A percentile compares a stretch with the other conserved stretches of the same genome.
These are phyloP conservation scores for Tylopilus orsonianus DNA, from an alignment of 1,284 basidiomycete species.

Conservation along the genomic window DNA sequence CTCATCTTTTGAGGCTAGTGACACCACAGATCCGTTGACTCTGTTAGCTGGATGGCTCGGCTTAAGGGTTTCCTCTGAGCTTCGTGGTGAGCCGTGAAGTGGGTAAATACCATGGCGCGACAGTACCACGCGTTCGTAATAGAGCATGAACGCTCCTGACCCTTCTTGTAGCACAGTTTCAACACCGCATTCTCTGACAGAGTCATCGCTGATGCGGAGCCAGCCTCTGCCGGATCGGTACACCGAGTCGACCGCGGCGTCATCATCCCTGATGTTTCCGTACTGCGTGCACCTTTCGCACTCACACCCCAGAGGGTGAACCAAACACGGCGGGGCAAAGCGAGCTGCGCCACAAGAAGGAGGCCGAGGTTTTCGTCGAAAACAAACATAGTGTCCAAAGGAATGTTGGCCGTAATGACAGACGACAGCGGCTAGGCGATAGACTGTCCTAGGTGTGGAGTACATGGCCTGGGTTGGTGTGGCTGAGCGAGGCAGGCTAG, in stretches of 20 bases:
- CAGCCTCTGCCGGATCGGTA: conserved; percentile 62
- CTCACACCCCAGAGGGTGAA: conserved; percentile 48
- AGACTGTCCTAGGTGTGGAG: conserved; percentile 58
- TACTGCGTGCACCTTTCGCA: conserved; percentile 42
- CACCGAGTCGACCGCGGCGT: conserved; percentile 33
- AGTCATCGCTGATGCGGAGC: conserved; percentile 84
- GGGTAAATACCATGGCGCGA: conserved; percentile 33
- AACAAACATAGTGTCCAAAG: conserved; percentile 91
- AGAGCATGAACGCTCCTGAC: conserved; percentile 82
- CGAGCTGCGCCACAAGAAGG: conserved; percentile 33
- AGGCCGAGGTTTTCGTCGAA: conserved; percentile 72
- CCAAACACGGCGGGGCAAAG: conserved; percentile 47
- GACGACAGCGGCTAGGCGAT: conserved; percentile 79
- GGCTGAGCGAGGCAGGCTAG: conserved; percentile 42
- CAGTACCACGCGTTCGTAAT: conserved; percentile 75
- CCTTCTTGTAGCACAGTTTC: conserved; percentile 74
- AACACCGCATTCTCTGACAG: conserved; percentile 75
- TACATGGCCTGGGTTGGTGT: conserved; percentile 58
- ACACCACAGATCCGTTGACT: conserved; percentile 43
- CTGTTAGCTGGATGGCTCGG: conserved; percentile 42
- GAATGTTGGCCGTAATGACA: conserved; percentile 89
- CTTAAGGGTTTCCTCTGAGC: conserved; percentile 65
- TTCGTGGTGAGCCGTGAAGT: conserved; percentile 36
- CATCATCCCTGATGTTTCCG: conserved; percentile 44
- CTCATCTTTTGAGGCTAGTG: conserved; percentile 33